These are phyloP conservation scores for Cordia subcordata DNA, from an alignment of 257 asterid genomes.

Conservation along the genomic window DNA sequence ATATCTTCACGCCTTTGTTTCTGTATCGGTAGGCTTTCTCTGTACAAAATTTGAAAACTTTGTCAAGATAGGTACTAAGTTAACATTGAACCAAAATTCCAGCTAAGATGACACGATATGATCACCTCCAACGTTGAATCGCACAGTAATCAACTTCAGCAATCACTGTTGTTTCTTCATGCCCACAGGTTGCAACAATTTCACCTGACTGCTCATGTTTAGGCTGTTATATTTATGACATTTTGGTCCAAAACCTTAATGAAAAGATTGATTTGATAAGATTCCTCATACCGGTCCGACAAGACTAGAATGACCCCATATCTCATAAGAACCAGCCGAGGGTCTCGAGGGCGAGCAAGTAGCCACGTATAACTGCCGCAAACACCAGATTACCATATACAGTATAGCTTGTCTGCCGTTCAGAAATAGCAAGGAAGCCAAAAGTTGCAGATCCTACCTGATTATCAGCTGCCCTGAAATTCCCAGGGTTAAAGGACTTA, in stretches of 20 bases:
- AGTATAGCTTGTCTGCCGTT: too few species aligned
- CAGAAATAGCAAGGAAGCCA: background rate
- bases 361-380: slow-evolving; percentile 32
- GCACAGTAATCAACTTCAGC: slow-evolving; percentile 31
- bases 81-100: background rate
- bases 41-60: background rate
- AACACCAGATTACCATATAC: background rate
- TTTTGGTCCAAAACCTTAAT: background rate
- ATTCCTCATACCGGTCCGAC: slow-evolving; percentile 32
- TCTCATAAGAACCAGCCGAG: slow-evolving; percentile 33
- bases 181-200: slow-evolving; percentile 32
- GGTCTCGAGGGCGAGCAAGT: slow-evolving; percentile 46
- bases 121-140: slow-evolving; percentile 20
- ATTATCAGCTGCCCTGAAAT: slow-evolving; percentile 42
- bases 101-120: background rate
- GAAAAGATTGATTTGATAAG: background rate
- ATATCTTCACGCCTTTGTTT: slow-evolving; percentile 32
- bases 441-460: slow-evolving; percentile 18
- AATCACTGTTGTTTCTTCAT: slow-evolving; percentile 24
- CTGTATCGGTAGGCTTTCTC: slow-evolving; percentile 28
- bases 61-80: background rate
- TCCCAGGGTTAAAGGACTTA: background rate
- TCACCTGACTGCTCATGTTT: slow-evolving; percentile 35
- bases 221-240: too few species aligned
- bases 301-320: slow-evolving; percentile 42